Percentiles rank a stretch among this genome's conserved stretches.
Evolutionary conservation across 805 yeast genomes (phyloP).

Genomic region (Myxozyma vanderwaltii): DNA sequence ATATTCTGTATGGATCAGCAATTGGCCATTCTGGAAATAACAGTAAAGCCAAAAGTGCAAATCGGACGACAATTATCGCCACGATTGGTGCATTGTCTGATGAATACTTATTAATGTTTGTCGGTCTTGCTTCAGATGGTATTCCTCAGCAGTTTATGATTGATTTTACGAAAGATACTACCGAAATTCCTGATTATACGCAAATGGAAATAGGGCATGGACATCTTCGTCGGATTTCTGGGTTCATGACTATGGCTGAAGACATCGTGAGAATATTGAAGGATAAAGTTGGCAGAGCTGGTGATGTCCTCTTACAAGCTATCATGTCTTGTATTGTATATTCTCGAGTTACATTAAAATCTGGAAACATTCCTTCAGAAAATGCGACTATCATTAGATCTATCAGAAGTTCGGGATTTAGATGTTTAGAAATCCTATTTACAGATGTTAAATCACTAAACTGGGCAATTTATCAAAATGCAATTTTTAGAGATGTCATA

Average conservation of each 20-base stretch:
- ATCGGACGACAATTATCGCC: slow-evolving; percentile 69
- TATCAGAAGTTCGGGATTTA: slow-evolving; percentile 69
- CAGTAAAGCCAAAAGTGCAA: slow-evolving; percentile 70
- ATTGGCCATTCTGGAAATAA: slow-evolving; percentile 43
- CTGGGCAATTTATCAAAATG: slow-evolving; percentile 57
- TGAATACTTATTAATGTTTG: slow-evolving; percentile 57
- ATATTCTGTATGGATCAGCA: slow-evolving; percentile 82
- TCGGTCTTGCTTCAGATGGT: slow-evolving; percentile 46
- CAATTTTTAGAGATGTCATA: slow-evolving; percentile 58
- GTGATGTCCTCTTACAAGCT: slow-evolving; percentile 12
- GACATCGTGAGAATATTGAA: slow-evolving; percentile 27
- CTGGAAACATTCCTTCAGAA: slow-evolving; percentile 10
- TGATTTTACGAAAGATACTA: slow-evolving; percentile 1
- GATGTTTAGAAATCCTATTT: slow-evolving; percentile 61
- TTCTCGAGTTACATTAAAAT: slow-evolving; percentile 13
- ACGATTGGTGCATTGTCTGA: slow-evolving; percentile 60
- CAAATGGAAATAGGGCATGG: slow-evolving; percentile 9
- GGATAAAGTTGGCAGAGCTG: slow-evolving; percentile 16
- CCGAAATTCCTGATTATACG: slow-evolving; percentile 3
- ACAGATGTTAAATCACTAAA: slow-evolving; percentile 52
- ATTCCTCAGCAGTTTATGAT: slow-evolving; percentile 19
- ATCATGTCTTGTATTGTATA: slow-evolving; percentile 25
- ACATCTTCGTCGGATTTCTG: slow-evolving; percentile 27
- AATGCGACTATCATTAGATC: slow-evolving; percentile 53
- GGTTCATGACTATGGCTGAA: slow-evolving; percentile 36